Evolutionary conservation across 257 asterid species (phyloP).

Genomic region (Nicotiana tabacum): DNA sequence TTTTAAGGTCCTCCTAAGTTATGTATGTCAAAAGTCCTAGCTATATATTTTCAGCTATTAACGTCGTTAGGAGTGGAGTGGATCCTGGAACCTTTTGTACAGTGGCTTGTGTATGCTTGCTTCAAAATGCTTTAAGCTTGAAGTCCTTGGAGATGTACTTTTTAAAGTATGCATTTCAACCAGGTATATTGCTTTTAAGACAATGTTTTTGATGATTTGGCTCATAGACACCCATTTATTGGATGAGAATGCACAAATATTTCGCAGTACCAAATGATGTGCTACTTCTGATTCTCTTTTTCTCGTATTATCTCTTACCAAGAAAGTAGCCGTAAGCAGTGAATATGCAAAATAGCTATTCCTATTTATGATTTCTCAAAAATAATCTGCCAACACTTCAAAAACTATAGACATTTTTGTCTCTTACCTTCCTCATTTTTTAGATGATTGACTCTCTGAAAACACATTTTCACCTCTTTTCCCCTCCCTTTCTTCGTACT

Average conservation of each 20-base stretch:
- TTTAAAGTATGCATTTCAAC: slow-evolving; percentile 8
- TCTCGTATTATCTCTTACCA: too few species aligned
- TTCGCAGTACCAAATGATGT: too few species aligned
- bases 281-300: too few species aligned
- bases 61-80: not conserved
- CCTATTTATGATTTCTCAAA: too few species aligned
- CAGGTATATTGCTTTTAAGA: not conserved
- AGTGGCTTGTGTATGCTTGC: slow-evolving; percentile 7
- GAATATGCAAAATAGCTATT: too few species aligned
- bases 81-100: not conserved
- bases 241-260: not conserved
- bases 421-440: too few species aligned
- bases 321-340: too few species aligned
- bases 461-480: too few species aligned
- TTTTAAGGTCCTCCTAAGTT: not conserved
- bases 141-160: slow-evolving; percentile 5
- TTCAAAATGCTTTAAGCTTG: slow-evolving; percentile 1
- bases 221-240: not conserved
- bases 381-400: not conserved
- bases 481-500: too few species aligned
- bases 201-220: not conserved
- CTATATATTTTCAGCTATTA: slow-evolving; percentile 8
- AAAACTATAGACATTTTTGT: not conserved
- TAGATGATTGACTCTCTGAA: too few species aligned
- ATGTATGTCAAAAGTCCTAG: slow-evolving; percentile 7